Evolutionary conservation across 768 basidiomycete genomes (phyloP), one percentile per base, ranked within the genome.

Genomic region (Psilocybe azurescens): DNA sequence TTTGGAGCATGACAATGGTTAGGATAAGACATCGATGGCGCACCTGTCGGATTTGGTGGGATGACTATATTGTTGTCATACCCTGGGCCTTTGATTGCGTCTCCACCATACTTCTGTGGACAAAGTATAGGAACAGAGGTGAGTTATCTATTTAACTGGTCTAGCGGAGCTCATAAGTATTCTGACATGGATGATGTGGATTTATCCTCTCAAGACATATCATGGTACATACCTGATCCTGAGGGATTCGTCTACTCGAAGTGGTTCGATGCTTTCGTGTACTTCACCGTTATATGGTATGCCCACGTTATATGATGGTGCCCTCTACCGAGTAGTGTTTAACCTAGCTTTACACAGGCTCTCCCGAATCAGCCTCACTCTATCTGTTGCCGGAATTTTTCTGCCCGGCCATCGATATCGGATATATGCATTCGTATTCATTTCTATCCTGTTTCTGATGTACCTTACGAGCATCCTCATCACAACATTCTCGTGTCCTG

Each of bases 1-100:
- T 3, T 61, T 70, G 14, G 14, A 33, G 53, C 20, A 62, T 63
- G 33, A 67, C 66, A 5, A 7, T 61, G 11, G 62, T 71, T 55
- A 61, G 73, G 20, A 30, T 74, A 24, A 39, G 56, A 8, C 60
- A 67, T 32, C 67, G 73, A 6, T 68, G 52, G 56, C 54, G 66
- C 9, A 61, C 46, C 13, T 60, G 61, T 9, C 60, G 60, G 20
- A 60, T 67, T n/a, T 71, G 71, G 66, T 72, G 70, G 70, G 73
- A 74, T 28, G 73, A 74, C 52, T 62, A 65, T 6, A 58, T 68
- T 24, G 70, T 66, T 2, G 47, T 59, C n/a, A 29, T 68, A 11
- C 52, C 70, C 5, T 48, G 70, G 36, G 10, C 57, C 14, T 30
- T 67, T 30, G 69, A 69, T 32, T 24, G 65, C 11, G 32, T 54